A percentile compares a stretch with the other conserved stretches of the same genome.
These are phyloP conservation scores for Neostapfia colusana DNA, from an alignment of 176 grass and related monocot species.

Conservation along the genomic window DNA sequence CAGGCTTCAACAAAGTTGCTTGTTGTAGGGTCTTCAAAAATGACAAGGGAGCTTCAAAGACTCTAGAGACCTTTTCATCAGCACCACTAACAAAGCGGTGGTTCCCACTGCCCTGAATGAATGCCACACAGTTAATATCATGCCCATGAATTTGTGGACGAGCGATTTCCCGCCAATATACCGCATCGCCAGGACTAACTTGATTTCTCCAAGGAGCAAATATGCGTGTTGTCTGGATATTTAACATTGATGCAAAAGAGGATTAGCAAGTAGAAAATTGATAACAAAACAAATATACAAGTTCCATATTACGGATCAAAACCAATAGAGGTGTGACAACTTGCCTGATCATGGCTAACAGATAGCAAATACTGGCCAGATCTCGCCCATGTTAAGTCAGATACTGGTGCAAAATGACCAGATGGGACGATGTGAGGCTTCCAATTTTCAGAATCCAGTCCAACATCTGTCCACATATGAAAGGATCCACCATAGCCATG, in stretches of 20 bases:
- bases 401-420: conserved; percentile 92
- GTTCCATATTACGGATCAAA: conserved; percentile 2
- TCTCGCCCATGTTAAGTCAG: conserved; percentile 78
- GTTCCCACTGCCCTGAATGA: conserved; percentile 76
- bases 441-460: conserved; percentile 83
- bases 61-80: conserved; percentile 97
- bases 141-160: conserved; percentile 88
- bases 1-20: conserved; percentile 63
- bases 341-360: conserved; percentile 95
- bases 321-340: conserved; percentile 37
- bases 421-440: conserved; percentile 74
- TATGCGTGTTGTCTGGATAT: conserved; percentile 75
- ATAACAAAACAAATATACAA: not conserved
- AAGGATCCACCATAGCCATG: conserved; percentile 94
- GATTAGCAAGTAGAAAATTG: conserved; percentile 28
- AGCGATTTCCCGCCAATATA: conserved; percentile 77
- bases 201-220: conserved; percentile 86
- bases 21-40: conserved; percentile 84
- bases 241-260: conserved; percentile 28
- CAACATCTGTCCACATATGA: conserved; percentile 91
- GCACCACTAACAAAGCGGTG: conserved; percentile 88
- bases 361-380: conserved; percentile 82
- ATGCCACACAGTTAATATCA: conserved; percentile 85
- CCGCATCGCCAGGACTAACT: conserved; percentile 45
- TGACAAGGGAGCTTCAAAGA: conserved; percentile 91